Evolutionary conservation across 352 stramenopile genomes (phyloP), one percentile per base, ranked within the genome.

Genomic region (Globisporangium lucens): DNA sequence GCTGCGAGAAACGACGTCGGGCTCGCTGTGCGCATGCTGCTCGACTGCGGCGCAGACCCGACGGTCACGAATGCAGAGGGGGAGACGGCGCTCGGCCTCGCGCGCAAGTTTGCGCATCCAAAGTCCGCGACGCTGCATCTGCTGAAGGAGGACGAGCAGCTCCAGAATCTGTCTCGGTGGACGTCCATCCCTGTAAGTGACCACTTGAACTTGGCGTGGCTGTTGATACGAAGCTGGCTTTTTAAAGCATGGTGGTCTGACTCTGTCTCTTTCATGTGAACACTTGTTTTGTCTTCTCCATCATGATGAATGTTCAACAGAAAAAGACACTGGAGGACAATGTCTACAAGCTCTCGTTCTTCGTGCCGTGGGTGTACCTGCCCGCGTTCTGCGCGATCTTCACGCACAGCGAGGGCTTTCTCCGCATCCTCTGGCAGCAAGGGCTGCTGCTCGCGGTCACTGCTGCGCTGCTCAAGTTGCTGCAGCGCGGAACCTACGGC

Each of bases 331-430:
- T 92, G 20, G 79, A 90, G 58, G 67, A 76, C 67, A 84, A 91
- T 29, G 56, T 91, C 30, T 89, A 87, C 69, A 91, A 92, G 70
- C 73, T 89, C 13, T 75, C 82, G 20, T 94, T 94, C 75, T 71
- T 91, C 24, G 77, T 91, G 51, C 86, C 86, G 43, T 94, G 86
- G 83, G 3, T 83, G 7, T 72, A 89, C 9, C 68, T 94, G n/a
- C 82, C 79, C 17, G 51, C 78, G 0, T 67, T 66, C 49, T 78
- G 66, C 41, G 85, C 75, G 52, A 76, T 90, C 46, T 24, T 91
- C 1, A 29, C 65, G 29, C 72, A 65, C 4, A 75, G 75, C 20
- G 29, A 79, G 30, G 83, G 82, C 4, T 41, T 70, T 9, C 22
- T 70, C 13, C 67, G 63, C 24, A 83, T 91, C 35, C n/a, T 79